Percentiles rank a stretch among this genome's conserved stretches.
Evolutionary conservation across 371 early-diverging fungal genomes (phyloP).

Genomic region (Batkoa obscura): DNA sequence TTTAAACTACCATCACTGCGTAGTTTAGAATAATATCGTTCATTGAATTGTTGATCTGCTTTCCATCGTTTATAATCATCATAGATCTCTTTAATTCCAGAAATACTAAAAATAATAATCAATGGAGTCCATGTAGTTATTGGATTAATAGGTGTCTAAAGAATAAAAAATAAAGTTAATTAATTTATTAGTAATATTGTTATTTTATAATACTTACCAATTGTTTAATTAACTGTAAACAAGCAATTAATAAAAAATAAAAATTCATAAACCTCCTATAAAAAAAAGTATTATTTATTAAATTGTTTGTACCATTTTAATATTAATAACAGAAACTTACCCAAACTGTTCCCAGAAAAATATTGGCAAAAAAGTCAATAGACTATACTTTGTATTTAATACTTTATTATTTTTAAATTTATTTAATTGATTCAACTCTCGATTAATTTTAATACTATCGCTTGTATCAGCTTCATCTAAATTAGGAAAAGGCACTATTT

Average conservation of each 20-base stretch:
- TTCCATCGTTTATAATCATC: conserved; percentile 8
- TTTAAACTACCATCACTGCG: conserved; percentile 4
- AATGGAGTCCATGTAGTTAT: conserved; percentile 7
- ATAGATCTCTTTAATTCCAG: conserved; percentile 9
- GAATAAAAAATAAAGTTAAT: background rate
- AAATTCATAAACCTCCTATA: conserved; percentile 7
- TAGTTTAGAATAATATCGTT: conserved; percentile 25
- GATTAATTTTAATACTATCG: too few species aligned
- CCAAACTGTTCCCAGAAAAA: conserved; percentile 7
- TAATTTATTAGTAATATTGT: background rate
- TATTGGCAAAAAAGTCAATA: background rate
- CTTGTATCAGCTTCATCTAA: background rate
- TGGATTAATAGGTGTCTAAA: conserved; percentile 7
- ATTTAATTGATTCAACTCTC: background rate
- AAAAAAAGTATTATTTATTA: background rate
- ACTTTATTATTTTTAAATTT: background rate
- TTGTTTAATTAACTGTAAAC: background rate
- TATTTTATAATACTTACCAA: background rate
- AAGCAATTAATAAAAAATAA: conserved; percentile 6
- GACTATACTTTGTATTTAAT: background rate
- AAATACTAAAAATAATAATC: conserved; percentile 6
- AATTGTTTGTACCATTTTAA: background rate
- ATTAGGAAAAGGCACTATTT: background rate
- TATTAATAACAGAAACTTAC: conserved; percentile 1
- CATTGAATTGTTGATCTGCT: conserved; percentile 14